Base-by-base conservation (phyloP, 148 eudicot genomes). In the Fallopia convolvulus region DNA sequence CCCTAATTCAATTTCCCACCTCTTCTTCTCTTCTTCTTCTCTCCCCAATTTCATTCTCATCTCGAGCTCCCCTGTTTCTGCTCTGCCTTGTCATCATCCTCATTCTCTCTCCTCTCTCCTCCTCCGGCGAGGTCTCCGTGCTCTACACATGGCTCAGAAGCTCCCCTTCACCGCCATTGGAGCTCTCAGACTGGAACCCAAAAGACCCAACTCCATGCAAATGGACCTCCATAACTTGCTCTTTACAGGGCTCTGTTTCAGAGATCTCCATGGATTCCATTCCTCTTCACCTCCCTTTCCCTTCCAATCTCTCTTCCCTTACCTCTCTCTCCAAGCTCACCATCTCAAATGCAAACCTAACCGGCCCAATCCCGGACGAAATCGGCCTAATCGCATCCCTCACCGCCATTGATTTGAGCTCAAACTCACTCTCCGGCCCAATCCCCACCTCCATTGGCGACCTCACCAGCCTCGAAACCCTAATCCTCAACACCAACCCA, bases 401-500 rank as follows among this genome's bases (percentile, higher is more conserved):
- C 5, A 72, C 75, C 15, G 60, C 65, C 14, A 30, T 86, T 63
- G 93, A 89, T 79, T 40, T 89, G 3, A 87, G 90, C 75, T 83
- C 88, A 2, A 87, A 89, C 78, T 76, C 81, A 14, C 74, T 89
- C 8, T 76, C 83, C 33, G 89, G 93, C 60, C 71, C 80, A 18
- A 82, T 89, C 77, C 93, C 93, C 4, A 21, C 68, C 39, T 55
- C 86, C 30, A 44, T 89, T 55, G 81, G 85, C 4, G 84, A 83
- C 23, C 93, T 89, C 26, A 20, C 74, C 47, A 80, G 47, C 10
- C 89, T 89, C 1, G 78, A 87, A 61, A 84, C 86, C 40, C 85
- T 89, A 75, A 46, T 80, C 30, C 75, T 89, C 75, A 86, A 86
- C 82, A 85, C 93, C 15, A 89, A 89, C 70, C 87, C 83, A n/a